These are phyloP conservation scores for Naganishia antarctica DNA, from an alignment of 768 basidiomycete species.

Conservation along the genomic window DNA sequence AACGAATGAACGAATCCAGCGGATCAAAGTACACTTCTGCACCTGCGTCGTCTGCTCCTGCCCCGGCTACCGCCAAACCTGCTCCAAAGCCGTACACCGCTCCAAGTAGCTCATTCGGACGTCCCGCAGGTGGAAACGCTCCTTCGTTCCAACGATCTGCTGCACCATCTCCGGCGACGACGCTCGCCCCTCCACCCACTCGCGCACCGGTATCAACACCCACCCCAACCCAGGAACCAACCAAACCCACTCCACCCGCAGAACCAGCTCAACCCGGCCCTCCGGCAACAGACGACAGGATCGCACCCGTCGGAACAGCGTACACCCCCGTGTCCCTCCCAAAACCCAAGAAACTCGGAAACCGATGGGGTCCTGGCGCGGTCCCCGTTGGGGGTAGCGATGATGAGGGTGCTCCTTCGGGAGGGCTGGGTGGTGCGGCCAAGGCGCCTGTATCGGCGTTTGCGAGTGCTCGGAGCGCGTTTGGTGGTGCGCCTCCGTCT, in stretches of 20 bases:
- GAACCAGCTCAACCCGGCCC: constrained; percentile 50
- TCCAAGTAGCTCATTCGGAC: constrained; percentile 45
- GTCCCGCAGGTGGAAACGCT: constrained; percentile 12
- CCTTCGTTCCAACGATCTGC: constrained; percentile 31
- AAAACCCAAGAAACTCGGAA: constrained; percentile 79
- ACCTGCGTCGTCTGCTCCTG: constrained; percentile 47
- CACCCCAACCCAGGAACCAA: constrained; percentile 34
- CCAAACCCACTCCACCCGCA: constrained; percentile 23
- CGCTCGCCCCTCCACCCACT: constrained; percentile 34
- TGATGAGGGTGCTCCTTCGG: not conserved
- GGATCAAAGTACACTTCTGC: constrained; percentile 68
- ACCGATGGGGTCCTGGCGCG: constrained; percentile 53
- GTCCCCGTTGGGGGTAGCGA: constrained; percentile 11
- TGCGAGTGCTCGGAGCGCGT: constrained; percentile 30
- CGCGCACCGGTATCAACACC: constrained; percentile 28
- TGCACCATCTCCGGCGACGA: constrained; percentile 33
- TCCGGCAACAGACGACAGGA: constrained; percentile 72
- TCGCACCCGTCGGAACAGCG: constrained; percentile 76
- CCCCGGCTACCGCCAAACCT: constrained; percentile 52
- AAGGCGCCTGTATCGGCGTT: constrained; percentile 17
- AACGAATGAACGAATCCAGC: constrained; percentile 77
- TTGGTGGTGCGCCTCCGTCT: too few species aligned
- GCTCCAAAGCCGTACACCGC: constrained; percentile 47
- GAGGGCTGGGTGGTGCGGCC: constrained; percentile 24
- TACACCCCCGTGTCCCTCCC: constrained; percentile 83